A percentile compares a stretch with the other conserved stretches of the same genome.
Evolutionary conservation across 2,329 filamentous ascomycete genomes (phyloP).

Genomic region (Metarhizium brunneum): DNA sequence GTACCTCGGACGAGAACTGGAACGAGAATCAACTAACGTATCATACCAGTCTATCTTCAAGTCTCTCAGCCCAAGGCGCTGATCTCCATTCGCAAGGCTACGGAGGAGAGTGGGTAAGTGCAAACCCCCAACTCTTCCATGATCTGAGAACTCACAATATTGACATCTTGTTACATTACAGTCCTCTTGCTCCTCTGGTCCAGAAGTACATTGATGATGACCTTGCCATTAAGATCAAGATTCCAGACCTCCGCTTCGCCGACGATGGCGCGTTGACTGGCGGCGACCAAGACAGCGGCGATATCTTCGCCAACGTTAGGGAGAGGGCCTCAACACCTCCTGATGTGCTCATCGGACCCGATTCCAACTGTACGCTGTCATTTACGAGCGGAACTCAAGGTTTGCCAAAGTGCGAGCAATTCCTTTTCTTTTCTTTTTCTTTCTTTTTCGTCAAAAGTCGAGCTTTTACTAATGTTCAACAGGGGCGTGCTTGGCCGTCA

Average conservation of each 20-base stretch:
- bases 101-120: constrained; percentile 24
- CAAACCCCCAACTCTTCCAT: neutral
- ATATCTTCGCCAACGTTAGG: constrained; percentile 50
- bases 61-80: constrained; percentile 66
- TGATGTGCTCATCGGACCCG: constrained; percentile 73
- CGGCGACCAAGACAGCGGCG: constrained; percentile 54
- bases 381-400: constrained; percentile 69
- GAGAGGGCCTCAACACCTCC: constrained; percentile 48
- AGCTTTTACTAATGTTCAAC: constrained; percentile 19
- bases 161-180: neutral
- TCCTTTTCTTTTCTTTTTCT: too few relatives aligned
- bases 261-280: constrained; percentile 67
- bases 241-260: constrained; percentile 63
- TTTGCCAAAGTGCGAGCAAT: neutral
- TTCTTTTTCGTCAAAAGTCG: too few relatives aligned
- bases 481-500: constrained; percentile 79
- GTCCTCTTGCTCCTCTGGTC: constrained; percentile 42
- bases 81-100: constrained; percentile 59
- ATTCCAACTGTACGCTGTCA: constrained; percentile 66
- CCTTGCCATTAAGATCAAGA: constrained; percentile 60
- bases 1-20: neutral
- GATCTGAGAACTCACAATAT: neutral
- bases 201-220: constrained; percentile 62
- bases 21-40: neutral
- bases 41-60: constrained; percentile 55